phyloP scores from a whole-genome alignment of 768 basidiomycete species.

The Termitomyces sp. region DNA sequence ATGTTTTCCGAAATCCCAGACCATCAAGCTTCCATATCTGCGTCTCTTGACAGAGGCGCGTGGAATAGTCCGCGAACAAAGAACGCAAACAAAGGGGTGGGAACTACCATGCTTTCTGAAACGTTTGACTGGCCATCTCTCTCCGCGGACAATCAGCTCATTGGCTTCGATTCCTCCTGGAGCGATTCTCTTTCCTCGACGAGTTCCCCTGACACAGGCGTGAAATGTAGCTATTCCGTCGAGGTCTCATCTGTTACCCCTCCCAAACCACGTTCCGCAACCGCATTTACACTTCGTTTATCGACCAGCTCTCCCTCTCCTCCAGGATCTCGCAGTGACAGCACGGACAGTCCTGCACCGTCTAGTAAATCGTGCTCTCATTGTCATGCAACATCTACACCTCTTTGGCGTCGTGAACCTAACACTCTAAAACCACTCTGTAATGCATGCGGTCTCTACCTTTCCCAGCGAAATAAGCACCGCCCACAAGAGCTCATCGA shows the following conservation, averaged over 20 bases:
- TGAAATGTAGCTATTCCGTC: constrained; percentile 20
- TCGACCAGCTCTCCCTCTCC: constrained; percentile 18
- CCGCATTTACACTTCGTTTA: constrained; percentile 19
- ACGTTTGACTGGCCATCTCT: constrained; percentile 15
- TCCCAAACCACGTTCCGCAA: constrained; percentile 14
- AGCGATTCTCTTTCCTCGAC: constrained; percentile 22
- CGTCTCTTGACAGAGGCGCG: constrained; percentile 2
- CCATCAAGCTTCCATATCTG: neutral
- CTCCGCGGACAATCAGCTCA: constrained; percentile 18
- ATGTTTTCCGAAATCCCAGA: constrained; percentile 5
- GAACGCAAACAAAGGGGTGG: constrained; percentile 4
- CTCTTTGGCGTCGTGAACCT: constrained; percentile 44
- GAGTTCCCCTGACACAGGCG: constrained; percentile 15
- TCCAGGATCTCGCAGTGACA: constrained; percentile 19
- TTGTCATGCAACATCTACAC: constrained; percentile 40
- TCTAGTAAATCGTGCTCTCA: constrained; percentile 37
- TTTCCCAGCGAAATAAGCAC: constrained; percentile 39
- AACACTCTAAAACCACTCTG: constrained; percentile 38
- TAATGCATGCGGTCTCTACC: constrained; percentile 43
- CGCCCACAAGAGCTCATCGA: constrained; percentile 46
- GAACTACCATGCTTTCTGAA: constrained; percentile 14
- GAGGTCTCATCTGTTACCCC: constrained; percentile 28
- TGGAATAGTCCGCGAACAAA: constrained; percentile 9
- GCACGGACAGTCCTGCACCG: constrained; percentile 23
- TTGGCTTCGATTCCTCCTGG: constrained; percentile 22